Conservation (phyloP, 139 green algal genomes). For the Edaphochlamys debaryana region DNA sequence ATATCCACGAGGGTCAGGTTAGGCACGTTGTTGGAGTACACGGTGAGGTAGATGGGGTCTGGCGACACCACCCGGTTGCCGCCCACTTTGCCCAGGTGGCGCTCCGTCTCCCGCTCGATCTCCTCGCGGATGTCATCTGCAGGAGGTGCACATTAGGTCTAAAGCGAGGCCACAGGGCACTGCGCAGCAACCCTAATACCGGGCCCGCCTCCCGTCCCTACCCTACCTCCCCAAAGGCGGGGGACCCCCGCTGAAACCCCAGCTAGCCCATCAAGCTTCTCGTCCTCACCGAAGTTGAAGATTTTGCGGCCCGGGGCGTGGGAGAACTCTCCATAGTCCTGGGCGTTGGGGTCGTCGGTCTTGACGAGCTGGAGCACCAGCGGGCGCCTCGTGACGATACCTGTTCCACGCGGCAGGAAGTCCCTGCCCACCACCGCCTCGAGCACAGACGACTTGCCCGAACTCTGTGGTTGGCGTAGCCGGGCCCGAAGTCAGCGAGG, state of each 20-base stretch:
- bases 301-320: conserved; percentile 84
- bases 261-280: too few species aligned
- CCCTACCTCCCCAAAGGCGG: too few species aligned
- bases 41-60: conserved; percentile 94
- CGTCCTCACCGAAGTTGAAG: conserved; percentile 87
- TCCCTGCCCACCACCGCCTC: conserved; percentile 95
- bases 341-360: conserved; percentile 73
- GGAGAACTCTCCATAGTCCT: conserved; percentile 93
- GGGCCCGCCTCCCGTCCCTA: too few species aligned
- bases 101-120: conserved; percentile 93
- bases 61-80: conserved; percentile 84
- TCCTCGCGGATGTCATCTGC: conserved; percentile 87
- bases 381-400: conserved; percentile 94
- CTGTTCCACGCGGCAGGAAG: conserved; percentile 93
- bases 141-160: too few species aligned
- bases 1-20: conserved; percentile 97
- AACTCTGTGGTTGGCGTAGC: conserved; percentile 70
- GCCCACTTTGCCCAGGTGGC: conserved; percentile 72
- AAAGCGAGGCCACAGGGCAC: too few species aligned
- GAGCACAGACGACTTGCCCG: conserved; percentile 94
- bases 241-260: too few species aligned
- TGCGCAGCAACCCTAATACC: too few species aligned
- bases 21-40: conserved; percentile 90
- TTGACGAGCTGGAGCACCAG: conserved; percentile 93
- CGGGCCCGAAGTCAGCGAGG: background rate